These are phyloP conservation scores for Lachnellula occidentalis DNA, from an alignment of 2,329 filamentous ascomycete genomes.

Conservation along the genomic window DNA sequence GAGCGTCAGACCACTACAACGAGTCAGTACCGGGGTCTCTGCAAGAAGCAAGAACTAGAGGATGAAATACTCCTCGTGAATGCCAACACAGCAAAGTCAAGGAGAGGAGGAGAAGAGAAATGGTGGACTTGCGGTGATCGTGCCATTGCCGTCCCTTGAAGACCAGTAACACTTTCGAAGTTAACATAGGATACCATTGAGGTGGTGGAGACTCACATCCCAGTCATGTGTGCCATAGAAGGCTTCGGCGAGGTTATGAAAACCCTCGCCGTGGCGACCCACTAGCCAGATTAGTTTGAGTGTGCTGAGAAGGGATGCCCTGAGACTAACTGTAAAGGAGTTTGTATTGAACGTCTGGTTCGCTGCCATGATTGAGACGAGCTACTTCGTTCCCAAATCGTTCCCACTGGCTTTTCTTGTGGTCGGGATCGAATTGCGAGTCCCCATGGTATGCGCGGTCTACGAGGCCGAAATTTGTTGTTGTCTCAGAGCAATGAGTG, in stretches of 20 bases:
- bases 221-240: slow-evolving; percentile 64
- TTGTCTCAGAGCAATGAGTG: slow-evolving; percentile 38
- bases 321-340: slow-evolving; percentile 47
- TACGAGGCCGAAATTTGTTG: slow-evolving; percentile 60
- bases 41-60: too few species aligned
- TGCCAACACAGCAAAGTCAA: too few species aligned
- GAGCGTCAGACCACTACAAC: slow-evolving; percentile 53
- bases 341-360: slow-evolving; percentile 51
- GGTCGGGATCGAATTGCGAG: slow-evolving; percentile 34
- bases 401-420: slow-evolving; percentile 53
- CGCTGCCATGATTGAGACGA: slow-evolving; percentile 44
- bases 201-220: slow-evolving; percentile 48
- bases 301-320: slow-evolving; percentile 6
- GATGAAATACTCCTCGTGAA: too few species aligned
- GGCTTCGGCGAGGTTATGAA: slow-evolving; percentile 56
- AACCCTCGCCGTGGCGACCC: slow-evolving; percentile 66
- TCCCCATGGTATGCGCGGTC: slow-evolving; percentile 56
- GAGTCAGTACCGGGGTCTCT: too few species aligned
- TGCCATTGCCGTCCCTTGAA: slow-evolving; percentile 56
- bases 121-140: slow-evolving; percentile 31
- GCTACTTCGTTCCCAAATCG: slow-evolving; percentile 55
- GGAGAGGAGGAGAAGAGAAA: too few species aligned
- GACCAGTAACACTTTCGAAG: slow-evolving; percentile 56
- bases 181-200: background rate
- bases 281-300: slow-evolving; percentile 31